These are phyloP conservation scores for Lichtheimia ornata DNA, from an alignment of 371 early-diverging fungal genomes.

Conservation along the genomic window DNA sequence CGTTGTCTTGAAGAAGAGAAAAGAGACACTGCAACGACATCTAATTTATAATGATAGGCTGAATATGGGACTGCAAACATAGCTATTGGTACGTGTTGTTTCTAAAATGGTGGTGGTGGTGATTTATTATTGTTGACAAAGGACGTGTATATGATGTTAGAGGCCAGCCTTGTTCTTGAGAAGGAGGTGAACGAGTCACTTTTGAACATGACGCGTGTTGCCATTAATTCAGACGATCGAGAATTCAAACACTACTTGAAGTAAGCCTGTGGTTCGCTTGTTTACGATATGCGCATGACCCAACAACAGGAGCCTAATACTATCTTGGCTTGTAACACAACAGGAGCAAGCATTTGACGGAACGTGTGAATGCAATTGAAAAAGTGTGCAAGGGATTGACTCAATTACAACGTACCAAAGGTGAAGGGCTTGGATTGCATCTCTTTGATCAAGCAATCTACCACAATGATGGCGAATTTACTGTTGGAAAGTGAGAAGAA, in stretches of 20 bases:
- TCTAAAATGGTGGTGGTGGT: too few species aligned
- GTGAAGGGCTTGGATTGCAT: conserved; percentile 54
- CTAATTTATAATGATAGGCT: conserved; percentile 18
- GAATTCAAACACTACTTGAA: conserved; percentile 63
- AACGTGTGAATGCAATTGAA: conserved; percentile 50
- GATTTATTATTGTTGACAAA: too few species aligned
- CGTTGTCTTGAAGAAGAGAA: background rate
- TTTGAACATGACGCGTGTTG: conserved; percentile 54
- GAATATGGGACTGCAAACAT: conserved; percentile 39
- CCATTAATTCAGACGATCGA: conserved; percentile 50
- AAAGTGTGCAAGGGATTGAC: conserved; percentile 49
- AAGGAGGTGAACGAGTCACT: conserved; percentile 65
- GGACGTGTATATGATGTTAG: conserved; percentile 8
- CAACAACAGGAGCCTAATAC: background rate
- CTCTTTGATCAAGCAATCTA: conserved; percentile 44
- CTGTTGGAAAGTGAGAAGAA: conserved; percentile 1
- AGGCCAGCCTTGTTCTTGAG: conserved; percentile 39
- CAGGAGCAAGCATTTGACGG: conserved; percentile 32
- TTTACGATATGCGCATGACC: background rate
- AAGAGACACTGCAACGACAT: too few species aligned
- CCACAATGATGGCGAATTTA: conserved; percentile 26
- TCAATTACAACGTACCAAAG: conserved; percentile 54
- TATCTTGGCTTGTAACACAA: background rate
- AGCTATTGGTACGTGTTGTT: conserved; percentile 27
- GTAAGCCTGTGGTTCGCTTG: conserved; percentile 21